Conservation (phyloP, 805 yeast species). For the Millerozyma miso region DNA sequence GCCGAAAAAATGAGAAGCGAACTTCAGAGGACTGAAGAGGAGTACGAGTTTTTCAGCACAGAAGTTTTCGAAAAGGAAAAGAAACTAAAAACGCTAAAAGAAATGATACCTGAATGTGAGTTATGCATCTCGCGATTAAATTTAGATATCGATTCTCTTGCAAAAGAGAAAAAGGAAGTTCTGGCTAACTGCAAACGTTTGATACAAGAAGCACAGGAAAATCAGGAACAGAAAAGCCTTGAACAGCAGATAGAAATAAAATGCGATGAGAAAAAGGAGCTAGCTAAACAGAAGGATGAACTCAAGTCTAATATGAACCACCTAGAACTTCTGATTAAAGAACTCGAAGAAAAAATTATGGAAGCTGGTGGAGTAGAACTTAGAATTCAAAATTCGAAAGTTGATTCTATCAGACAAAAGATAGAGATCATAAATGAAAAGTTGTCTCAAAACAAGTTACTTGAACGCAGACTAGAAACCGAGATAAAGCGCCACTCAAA, state of each 20-base stretch:
- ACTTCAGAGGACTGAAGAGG: slow-evolving; percentile 48
- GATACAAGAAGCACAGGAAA: slow-evolving; percentile 34
- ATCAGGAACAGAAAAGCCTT: slow-evolving; percentile 20
- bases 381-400: slow-evolving; percentile 74
- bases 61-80: slow-evolving; percentile 57
- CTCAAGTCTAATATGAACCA: slow-evolving; percentile 54
- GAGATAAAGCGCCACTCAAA: slow-evolving; percentile 56
- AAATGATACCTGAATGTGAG: slow-evolving; percentile 68
- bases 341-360: slow-evolving; percentile 73
- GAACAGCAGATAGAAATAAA: slow-evolving; percentile 38
- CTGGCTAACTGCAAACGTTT: slow-evolving; percentile 40
- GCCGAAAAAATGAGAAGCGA: slow-evolving; percentile 51
- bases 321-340: slow-evolving; percentile 52
- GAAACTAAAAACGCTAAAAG: slow-evolving; percentile 55
- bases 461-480: slow-evolving; percentile 57
- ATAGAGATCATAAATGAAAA: slow-evolving; percentile 57
- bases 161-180: slow-evolving; percentile 48
- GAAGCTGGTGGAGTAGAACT: slow-evolving; percentile 87
- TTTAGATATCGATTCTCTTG: slow-evolving; percentile 62
- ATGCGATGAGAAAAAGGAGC: slow-evolving; percentile 15
- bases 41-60: slow-evolving; percentile 45
- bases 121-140: slow-evolving; percentile 51
- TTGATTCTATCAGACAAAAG: slow-evolving; percentile 66
- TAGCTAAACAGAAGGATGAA: slow-evolving; percentile 14
- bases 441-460: slow-evolving; percentile 52